Evolutionary conservation across 768 basidiomycete genomes (phyloP).

Genomic region (Dacryopinax spathularia): DNA sequence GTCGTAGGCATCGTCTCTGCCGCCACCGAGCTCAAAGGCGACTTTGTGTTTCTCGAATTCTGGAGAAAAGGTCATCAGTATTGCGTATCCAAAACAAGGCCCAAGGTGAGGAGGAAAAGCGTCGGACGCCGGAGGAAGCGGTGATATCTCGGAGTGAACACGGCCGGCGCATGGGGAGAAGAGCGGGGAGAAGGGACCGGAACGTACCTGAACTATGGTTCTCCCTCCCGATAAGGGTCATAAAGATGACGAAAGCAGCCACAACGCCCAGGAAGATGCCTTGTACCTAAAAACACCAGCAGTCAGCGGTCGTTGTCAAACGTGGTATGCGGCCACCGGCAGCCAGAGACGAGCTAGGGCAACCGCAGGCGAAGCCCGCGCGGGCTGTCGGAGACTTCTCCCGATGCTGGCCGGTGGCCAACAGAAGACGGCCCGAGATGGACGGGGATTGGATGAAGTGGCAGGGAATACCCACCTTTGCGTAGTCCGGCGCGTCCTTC

Average conservation of each 20-base stretch:
- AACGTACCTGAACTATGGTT: slow-evolving; percentile 26
- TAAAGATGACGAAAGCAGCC: slow-evolving; percentile 57
- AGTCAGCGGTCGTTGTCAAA: background rate
- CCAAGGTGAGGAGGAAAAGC: too few relatives aligned
- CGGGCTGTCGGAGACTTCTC: background rate
- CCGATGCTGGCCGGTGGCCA: too few relatives aligned
- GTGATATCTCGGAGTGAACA: too few relatives aligned
- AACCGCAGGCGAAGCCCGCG: too few relatives aligned
- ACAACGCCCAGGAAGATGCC: slow-evolving; percentile 80
- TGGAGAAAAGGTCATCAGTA: slow-evolving; percentile 25
- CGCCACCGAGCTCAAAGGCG: slow-evolving; percentile 64
- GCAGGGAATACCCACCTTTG: slow-evolving; percentile 32
- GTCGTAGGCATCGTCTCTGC: slow-evolving; percentile 22
- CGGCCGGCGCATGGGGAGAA: too few relatives aligned
- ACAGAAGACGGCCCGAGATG: background rate
- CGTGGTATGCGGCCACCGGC: too few relatives aligned
- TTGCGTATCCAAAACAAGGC: slow-evolving; percentile 31
- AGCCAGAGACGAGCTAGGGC: too few relatives aligned
- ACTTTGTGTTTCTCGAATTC: slow-evolving; percentile 75
- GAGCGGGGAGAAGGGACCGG: too few relatives aligned
- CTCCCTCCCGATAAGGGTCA: slow-evolving; percentile 69
- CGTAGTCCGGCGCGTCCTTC: slow-evolving; percentile 46
- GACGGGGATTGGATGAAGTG: background rate
- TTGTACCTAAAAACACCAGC: slow-evolving; percentile 29
- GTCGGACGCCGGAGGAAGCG: too few relatives aligned